Evolutionary conservation across 2,329 filamentous ascomycete species (phyloP).

Genomic region (Colletotrichum sp.): DNA sequence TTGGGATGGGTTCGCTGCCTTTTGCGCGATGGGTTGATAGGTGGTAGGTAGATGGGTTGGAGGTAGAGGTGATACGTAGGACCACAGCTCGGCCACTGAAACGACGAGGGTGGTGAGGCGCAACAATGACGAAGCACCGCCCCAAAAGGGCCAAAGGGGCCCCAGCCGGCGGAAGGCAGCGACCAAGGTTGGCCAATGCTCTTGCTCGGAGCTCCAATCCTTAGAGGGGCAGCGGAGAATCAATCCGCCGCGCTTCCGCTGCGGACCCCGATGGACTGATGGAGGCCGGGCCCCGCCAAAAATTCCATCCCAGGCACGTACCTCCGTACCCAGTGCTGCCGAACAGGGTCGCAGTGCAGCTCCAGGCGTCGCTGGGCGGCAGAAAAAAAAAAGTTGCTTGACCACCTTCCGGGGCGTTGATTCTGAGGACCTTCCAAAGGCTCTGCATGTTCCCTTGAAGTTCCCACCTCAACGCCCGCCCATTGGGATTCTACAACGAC

Average conservation of each 20-base stretch:
- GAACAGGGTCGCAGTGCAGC: conserved; percentile 3
- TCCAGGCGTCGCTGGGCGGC: not conserved
- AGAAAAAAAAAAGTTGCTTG: conserved; percentile 23
- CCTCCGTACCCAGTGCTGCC: not conserved
- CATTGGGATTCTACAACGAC: not conserved
- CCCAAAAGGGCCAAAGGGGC: not conserved
- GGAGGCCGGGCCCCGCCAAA: conserved; percentile 22
- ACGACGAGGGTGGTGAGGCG: conserved; percentile 24
- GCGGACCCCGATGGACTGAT: not conserved
- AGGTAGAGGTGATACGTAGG: conserved; percentile 5
- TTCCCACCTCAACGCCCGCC: not conserved
- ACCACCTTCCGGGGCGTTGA: conserved; percentile 5
- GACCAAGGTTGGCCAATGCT: conserved; percentile 18
- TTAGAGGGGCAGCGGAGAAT: conserved; percentile 7
- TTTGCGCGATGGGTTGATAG: conserved; percentile 10
- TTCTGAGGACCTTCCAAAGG: not conserved
- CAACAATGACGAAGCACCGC: conserved; percentile 31
- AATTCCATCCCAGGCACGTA: conserved; percentile 5
- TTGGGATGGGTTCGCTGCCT: conserved; percentile 10
- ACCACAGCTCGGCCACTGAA: conserved; percentile 18
- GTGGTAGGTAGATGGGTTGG: not conserved
- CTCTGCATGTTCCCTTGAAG: not conserved
- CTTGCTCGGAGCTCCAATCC: conserved; percentile 3
- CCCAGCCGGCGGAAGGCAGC: not conserved
- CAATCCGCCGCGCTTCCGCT: conserved; percentile 8